These are phyloP conservation scores for Penium margaritaceum DNA, from an alignment of 139 green algal genomes.

Conservation along the genomic window DNA sequence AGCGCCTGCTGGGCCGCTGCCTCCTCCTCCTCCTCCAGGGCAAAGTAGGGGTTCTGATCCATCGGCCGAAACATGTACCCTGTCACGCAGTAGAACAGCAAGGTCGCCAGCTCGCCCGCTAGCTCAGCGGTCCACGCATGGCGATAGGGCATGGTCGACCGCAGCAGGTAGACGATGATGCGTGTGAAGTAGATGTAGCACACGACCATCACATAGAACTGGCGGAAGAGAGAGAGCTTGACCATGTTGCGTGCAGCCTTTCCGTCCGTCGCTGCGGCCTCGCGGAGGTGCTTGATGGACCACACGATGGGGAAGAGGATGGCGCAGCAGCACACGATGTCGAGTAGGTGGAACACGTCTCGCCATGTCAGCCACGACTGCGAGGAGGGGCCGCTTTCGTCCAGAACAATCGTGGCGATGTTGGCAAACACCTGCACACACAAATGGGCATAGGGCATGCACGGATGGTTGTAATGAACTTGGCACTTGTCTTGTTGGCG, in stretches of 20 bases:
- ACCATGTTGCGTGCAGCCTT: constrained; percentile 64
- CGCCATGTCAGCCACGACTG: constrained; percentile 81
- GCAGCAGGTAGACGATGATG: constrained; percentile 92
- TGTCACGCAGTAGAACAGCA: constrained; percentile 81
- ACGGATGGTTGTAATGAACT: too few relatives aligned
- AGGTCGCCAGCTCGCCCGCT: constrained; percentile 68
- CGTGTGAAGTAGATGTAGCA: constrained; percentile 96
- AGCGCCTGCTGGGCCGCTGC: too few relatives aligned
- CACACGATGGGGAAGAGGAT: constrained; percentile 97
- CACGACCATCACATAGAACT: constrained; percentile 85
- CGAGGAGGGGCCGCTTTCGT: constrained; percentile 72
- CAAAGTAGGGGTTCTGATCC: constrained; percentile 72
- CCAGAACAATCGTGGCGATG: constrained; percentile 81
- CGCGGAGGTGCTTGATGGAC: constrained; percentile 87
- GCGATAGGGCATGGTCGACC: constrained; percentile 64
- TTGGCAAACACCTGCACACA: constrained; percentile 73
- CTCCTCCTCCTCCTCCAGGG: constrained; percentile 54
- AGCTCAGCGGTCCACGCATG: constrained; percentile 68
- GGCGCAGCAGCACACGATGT: constrained; percentile 96
- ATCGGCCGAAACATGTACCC: constrained; percentile 69
- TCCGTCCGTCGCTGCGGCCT: constrained; percentile 57
- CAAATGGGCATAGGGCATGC: not conserved
- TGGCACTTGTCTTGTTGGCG: too few relatives aligned
- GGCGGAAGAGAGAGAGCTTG: constrained; percentile 86
- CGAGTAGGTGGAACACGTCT: constrained; percentile 90